Evolutionary conservation across 495 filamentous ascomycete species (phyloP), one percentile per base, ranked within the genome.

Genomic region (Evansstolkia leycettana): DNA sequence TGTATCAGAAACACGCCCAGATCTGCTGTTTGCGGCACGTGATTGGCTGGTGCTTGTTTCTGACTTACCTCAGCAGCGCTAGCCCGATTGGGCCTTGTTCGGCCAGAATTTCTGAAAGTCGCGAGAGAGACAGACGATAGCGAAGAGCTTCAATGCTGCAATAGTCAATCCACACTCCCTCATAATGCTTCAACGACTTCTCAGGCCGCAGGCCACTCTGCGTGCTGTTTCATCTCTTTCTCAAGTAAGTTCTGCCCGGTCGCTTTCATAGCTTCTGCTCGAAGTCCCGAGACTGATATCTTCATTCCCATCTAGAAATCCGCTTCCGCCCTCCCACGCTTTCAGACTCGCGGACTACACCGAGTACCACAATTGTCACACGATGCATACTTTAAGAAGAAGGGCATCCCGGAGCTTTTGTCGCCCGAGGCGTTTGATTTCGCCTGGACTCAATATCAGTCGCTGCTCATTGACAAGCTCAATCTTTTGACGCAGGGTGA

Each of bases 401-500:
- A 82, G 40, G 84, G 80, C 31, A 61, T 93, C 7, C 68, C 73
- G 11, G 73, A 71, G 6, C 64, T 94, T 29, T 60, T 92, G 34
- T 74, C 76, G 0, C 58, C 69, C 1, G 60, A 63, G 27, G 83
- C 67, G 8, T 86, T 80, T 52, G 64, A 80, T 36, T 71, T 81
- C 10, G 70, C 87, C 20, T 98, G 86, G 84, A 79, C 66, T 14
- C 62, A 86, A 46, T 95, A 95, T 62, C 84, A 90, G 62, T 47
- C 58, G 17, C 55, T 76, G 33, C 57, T 93, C 41, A 50, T 89
- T 26, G 61, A 83, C 31, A 82, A 76, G 51, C 69, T 98, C 47
- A 90, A 92, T 56, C 46, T 54, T 34, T 55, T 82, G 48, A 80
- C 73, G 34, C 73, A 73, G 42, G 84, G 87, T 89, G 70, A 46